Evolutionary conservation across 2,329 filamentous ascomycete genomes (phyloP), one percentile per base, ranked within the genome.

Genomic region (Calonectria fujianensis): DNA sequence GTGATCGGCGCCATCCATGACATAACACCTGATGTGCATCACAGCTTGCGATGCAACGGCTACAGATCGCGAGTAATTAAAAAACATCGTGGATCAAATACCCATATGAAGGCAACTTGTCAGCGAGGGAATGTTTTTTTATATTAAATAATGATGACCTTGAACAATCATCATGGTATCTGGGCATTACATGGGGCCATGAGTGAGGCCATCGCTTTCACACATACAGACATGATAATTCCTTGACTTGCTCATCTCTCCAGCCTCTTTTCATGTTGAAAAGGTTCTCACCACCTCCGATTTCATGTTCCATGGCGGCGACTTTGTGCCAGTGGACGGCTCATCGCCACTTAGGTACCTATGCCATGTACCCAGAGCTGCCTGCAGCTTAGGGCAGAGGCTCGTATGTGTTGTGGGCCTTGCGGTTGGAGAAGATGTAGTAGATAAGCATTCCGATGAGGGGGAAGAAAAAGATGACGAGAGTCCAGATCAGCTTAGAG

Each of bases 401-500:
- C 45, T 48, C 45, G 45, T 48, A 48, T 13, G 45, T 24, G 29
- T 88, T 90, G 82, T 92, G 90, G 35, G 87, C 85, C 54, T 86
- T 85, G 66, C 91, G 90, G 85, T 93, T 90, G 61, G 91, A 92
- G 85, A 93, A 93, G 68, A 93, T 84, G 82, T 87, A 93, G 85
- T 93, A 93, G 83, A 93, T 84, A 79, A 92, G 83, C 83, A 92
- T 86, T 74, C 92, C 92, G 77, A 90, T 82, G 64, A 93, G 85
- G 5, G 92, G 92, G 85, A 93, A 93, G 75, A 93, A 83, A 86
- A 93, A 93, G 80, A 93, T 90, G 54, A 92, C 85, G 0, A 93
- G 85, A 64, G 87, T 90, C 92, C 92, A 93, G 37, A 93, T 84
- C 4, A 93, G 82, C 85, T 93, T 93, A 83, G 89, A 85, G 77